phyloP scores from a whole-genome alignment of 192 early-diverging fungal species.

The Backusella tuberculispora region DNA sequence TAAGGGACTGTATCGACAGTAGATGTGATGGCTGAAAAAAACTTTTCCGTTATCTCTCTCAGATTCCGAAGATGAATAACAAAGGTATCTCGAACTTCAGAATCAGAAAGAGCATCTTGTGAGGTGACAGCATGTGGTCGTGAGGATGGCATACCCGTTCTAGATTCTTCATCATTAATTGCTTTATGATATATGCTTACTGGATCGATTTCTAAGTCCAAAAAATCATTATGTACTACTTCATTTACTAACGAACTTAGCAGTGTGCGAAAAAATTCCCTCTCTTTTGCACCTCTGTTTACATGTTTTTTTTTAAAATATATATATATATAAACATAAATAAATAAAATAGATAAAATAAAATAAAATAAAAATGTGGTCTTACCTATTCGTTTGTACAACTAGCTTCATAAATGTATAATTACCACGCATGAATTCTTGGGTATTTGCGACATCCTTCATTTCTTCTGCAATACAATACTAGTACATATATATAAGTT shows the following conservation, averaged over 20 bases:
- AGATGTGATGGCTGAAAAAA: conserved; percentile 78
- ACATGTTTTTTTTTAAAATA: not conserved
- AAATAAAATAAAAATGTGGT: not conserved
- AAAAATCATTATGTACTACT: conserved; percentile 74
- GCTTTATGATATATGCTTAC: conserved; percentile 83
- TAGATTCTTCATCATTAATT: conserved; percentile 90
- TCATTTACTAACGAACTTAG: conserved; percentile 81
- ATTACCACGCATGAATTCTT: conserved; percentile 96
- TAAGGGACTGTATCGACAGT: conserved; percentile 90
- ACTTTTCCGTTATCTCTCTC: conserved; percentile 77
- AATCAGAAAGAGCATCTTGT: conserved; percentile 84
- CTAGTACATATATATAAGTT: conserved; percentile 16
- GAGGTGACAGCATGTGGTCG: conserved; percentile 78
- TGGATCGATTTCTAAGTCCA: conserved; percentile 94
- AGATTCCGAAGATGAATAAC: conserved; percentile 78
- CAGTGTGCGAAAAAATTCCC: conserved; percentile 85
- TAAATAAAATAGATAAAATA: not conserved
- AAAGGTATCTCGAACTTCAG: conserved; percentile 75
- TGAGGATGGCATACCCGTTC: conserved; percentile 81
- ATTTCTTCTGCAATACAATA: conserved; percentile 89
- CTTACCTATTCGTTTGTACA: conserved; percentile 87
- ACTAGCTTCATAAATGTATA: conserved; percentile 97
- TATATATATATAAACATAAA: not conserved
- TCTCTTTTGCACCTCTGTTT: conserved; percentile 88
- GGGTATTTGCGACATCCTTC: conserved; percentile 80